Conservation (phyloP, 164 flowering plant species). For the Umbellularia californica region DNA sequence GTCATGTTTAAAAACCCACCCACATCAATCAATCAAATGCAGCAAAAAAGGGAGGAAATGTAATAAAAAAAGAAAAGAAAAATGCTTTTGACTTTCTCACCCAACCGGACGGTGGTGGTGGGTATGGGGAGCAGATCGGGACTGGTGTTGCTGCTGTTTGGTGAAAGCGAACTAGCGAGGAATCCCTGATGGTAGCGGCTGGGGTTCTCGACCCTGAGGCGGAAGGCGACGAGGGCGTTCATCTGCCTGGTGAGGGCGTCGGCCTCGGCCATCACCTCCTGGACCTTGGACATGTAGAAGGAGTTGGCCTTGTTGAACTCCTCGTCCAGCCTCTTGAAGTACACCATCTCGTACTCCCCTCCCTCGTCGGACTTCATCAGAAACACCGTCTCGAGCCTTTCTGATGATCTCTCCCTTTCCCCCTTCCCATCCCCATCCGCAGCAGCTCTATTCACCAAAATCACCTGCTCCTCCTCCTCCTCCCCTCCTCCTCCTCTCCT, state of each 20-base stretch:
- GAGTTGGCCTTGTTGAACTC: slow-evolving; percentile 63
- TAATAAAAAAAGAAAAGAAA: not conserved
- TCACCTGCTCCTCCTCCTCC: slow-evolving; percentile 18
- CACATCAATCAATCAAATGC: too few species aligned
- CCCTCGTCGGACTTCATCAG: slow-evolving; percentile 47
- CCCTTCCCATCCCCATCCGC: not conserved
- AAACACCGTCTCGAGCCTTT: slow-evolving; percentile 44
- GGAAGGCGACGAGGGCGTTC: slow-evolving; percentile 70
- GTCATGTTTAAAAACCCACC: too few species aligned
- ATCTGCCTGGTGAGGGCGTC: slow-evolving; percentile 56
- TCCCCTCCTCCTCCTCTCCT: not conserved
- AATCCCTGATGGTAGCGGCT: not conserved
- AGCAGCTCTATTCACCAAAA: slow-evolving; percentile 8
- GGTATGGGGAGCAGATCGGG: not conserved
- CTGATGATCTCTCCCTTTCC: not conserved
- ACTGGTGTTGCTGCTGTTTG: not conserved
- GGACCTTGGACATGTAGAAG: slow-evolving; percentile 55
- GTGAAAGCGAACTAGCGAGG: not conserved
- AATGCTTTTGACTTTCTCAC: not conserved
- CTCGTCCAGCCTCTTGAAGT: slow-evolving; percentile 57
- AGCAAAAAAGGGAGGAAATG: too few species aligned
- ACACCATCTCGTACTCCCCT: slow-evolving; percentile 51
- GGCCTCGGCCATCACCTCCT: slow-evolving; percentile 51
- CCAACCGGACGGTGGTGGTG: not conserved
- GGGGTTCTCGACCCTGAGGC: slow-evolving; percentile 55